Conservation (phyloP, 805 yeast species). For the Zygoascus tannicola region DNA sequence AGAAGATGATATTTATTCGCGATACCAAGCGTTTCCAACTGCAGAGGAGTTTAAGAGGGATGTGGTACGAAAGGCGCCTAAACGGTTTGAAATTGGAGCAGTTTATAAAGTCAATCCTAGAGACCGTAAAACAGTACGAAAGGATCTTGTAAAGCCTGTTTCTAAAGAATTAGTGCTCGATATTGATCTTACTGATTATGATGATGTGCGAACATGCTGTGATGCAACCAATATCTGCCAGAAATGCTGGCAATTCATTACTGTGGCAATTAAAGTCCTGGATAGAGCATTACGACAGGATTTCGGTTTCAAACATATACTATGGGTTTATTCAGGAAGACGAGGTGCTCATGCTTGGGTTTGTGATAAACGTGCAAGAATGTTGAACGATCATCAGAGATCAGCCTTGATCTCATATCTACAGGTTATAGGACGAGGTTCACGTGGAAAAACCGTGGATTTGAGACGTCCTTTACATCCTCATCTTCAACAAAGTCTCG, state of each 20-base stretch:
- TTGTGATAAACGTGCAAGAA: constrained; percentile 74
- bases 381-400: constrained; percentile 62
- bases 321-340: constrained; percentile 97
- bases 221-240: constrained; percentile 72
- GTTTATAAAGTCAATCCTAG: constrained; percentile 82
- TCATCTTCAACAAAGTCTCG: constrained; percentile 61
- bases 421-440: constrained; percentile 48
- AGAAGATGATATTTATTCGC: constrained; percentile 77
- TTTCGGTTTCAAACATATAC: constrained; percentile 75
- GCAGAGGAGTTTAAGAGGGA: constrained; percentile 69
- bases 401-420: constrained; percentile 76
- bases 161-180: constrained; percentile 88
- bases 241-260: constrained; percentile 90
- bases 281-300: constrained; percentile 69
- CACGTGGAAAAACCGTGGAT: constrained; percentile 39
- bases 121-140: constrained; percentile 61
- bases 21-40: constrained; percentile 68
- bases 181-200: constrained; percentile 97
- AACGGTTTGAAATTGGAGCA: constrained; percentile 93
- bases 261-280: constrained; percentile 69
- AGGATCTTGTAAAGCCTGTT: constrained; percentile 67
- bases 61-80: constrained; percentile 66
- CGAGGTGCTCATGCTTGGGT: constrained; percentile 99
- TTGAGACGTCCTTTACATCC: constrained; percentile 85
- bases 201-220: constrained; percentile 89